Evolutionary conservation across 2,329 filamentous ascomycete species (phyloP).

Genomic region (Neofusicoccum parvum): DNA sequence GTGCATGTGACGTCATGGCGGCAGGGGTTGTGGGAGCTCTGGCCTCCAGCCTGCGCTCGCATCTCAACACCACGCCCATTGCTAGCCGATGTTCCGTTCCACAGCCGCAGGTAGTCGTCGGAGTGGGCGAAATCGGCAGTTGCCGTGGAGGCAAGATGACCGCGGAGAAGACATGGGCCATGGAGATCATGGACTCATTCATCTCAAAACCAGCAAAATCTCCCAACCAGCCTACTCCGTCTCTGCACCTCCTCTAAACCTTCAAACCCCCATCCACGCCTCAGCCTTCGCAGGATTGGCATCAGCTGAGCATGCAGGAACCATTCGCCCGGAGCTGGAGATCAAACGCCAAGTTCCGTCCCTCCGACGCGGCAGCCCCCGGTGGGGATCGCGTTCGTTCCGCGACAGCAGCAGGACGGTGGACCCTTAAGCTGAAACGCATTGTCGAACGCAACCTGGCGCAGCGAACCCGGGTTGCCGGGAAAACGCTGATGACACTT

Average conservation of each 20-base stretch:
- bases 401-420: neutral
- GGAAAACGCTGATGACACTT: neutral
- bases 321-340: neutral
- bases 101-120: too few species aligned
- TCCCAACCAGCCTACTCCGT: too few species aligned
- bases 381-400: neutral
- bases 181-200: too few species aligned
- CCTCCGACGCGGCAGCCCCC: neutral
- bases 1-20: neutral
- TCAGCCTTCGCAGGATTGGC: too few species aligned
- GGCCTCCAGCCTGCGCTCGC: neutral
- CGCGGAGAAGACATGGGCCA: too few species aligned
- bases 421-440: slow-evolving; percentile 10
- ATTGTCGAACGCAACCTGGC: neutral
- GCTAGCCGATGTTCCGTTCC: too few species aligned
- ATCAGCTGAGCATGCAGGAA: too few species aligned
- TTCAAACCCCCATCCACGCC: too few species aligned
- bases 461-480: neutral
- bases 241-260: too few species aligned
- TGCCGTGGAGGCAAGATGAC: too few species aligned
- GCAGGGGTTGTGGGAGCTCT: slow-evolving; percentile 13
- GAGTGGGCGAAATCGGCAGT: too few species aligned
- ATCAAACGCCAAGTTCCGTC: neutral
- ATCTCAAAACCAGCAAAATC: too few species aligned
- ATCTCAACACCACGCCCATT: neutral